phyloP scores from a whole-genome alignment of 2,329 filamentous ascomycete species.

The Verticillium zaregamsianum region DNA sequence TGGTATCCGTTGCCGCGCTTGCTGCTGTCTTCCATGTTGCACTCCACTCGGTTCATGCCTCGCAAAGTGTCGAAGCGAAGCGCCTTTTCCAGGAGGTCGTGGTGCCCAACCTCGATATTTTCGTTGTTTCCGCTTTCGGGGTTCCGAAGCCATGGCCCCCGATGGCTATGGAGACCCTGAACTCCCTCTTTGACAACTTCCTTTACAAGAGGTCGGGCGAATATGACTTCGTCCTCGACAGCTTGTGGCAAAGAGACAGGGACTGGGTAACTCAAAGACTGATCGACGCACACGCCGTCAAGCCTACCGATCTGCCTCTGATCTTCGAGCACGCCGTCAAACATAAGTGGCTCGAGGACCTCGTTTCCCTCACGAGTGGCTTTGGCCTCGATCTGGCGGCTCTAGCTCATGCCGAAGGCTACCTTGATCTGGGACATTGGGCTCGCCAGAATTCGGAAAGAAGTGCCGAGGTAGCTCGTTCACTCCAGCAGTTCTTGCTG shows the following conservation, averaged over 20 bases:
- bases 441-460: constrained; percentile 66
- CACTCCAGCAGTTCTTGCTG: constrained; percentile 74
- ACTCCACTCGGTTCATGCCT: constrained; percentile 56
- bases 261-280: constrained; percentile 81
- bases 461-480: constrained; percentile 62
- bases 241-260: constrained; percentile 86
- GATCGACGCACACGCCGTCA: constrained; percentile 71
- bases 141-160: constrained; percentile 73
- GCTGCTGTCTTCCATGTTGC: constrained; percentile 64
- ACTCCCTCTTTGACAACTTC: constrained; percentile 78
- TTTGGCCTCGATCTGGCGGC: constrained; percentile 86
- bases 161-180: constrained; percentile 70
- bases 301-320: constrained; percentile 46
- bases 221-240: constrained; percentile 85
- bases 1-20: constrained; percentile 84
- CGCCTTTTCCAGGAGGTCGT: constrained; percentile 64
- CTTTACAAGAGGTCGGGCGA: constrained; percentile 72
- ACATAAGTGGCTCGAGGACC: constrained; percentile 78
- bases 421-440: constrained; percentile 81
- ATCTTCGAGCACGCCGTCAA: constrained; percentile 64
- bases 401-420: constrained; percentile 73
- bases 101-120: constrained; percentile 71
- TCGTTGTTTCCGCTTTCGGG: constrained; percentile 72
- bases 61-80: constrained; percentile 59
- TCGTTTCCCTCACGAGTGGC: constrained; percentile 74